These are phyloP conservation scores for Pythium rhizo-oryzae DNA, from an alignment of 352 stramenopile species.

Conservation along the genomic window DNA sequence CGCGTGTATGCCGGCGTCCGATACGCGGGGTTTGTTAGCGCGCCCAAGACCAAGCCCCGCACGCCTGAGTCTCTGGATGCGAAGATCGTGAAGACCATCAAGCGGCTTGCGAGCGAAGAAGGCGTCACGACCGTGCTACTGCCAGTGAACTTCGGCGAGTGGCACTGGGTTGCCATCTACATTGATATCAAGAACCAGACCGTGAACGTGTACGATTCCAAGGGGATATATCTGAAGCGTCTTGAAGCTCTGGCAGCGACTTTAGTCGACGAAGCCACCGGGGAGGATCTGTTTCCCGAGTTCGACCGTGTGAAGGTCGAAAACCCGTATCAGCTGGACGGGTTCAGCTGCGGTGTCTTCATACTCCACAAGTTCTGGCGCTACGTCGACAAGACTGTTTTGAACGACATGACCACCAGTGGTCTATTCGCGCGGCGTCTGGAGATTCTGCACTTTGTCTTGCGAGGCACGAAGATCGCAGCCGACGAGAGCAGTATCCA, in stretches of 20 bases:
- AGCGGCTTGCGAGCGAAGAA: not conserved
- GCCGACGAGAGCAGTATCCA: too few relatives aligned
- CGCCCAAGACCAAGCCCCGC: too few relatives aligned
- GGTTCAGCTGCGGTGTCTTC: slow-evolving; percentile 25
- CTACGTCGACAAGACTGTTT: not conserved
- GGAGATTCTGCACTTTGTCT: slow-evolving; percentile 27
- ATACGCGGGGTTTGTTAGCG: not conserved
- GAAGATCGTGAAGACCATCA: not conserved
- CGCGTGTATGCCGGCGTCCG: not conserved
- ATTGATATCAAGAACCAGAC: not conserved
- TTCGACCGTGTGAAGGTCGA: slow-evolving; percentile 11
- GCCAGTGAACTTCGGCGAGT: not conserved
- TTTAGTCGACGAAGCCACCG: too few relatives aligned
- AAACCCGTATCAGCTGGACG: slow-evolving; percentile 25
- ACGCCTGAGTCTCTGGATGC: not conserved
- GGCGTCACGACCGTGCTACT: not conserved
- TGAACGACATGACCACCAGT: slow-evolving; percentile 6
- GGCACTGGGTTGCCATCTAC: not conserved
- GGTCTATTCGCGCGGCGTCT: slow-evolving; percentile 8
- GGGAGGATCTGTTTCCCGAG: not conserved
- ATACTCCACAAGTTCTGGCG: slow-evolving; percentile 28
- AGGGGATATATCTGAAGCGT: not conserved
- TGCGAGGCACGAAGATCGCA: not conserved
- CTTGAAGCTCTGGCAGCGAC: not conserved
- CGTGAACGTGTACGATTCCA: not conserved